Conservation (phyloP, 176 grass and related monocot species). For the Hyparrhenia diplandra region DNA sequence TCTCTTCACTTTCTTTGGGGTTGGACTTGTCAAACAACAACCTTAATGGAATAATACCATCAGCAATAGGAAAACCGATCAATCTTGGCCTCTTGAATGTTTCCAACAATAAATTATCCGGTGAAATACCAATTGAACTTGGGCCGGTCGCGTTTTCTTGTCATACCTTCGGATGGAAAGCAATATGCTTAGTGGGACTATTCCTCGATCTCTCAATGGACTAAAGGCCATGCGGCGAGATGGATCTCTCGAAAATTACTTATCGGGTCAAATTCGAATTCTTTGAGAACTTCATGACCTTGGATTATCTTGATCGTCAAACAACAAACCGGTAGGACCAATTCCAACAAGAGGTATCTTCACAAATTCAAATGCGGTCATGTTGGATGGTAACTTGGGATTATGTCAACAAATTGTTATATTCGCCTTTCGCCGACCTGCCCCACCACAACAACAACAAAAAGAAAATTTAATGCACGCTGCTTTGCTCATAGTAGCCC, state of each 20-base stretch:
- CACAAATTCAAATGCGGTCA: not conserved
- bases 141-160: not conserved
- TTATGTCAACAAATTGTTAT: not conserved
- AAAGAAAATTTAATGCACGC: not conserved
- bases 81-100: not conserved
- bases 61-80: not conserved
- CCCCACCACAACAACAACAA: not conserved
- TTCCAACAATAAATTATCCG: slow-evolving; percentile 30
- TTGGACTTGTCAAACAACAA: slow-evolving; percentile 20
- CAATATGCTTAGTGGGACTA: slow-evolving; percentile 1
- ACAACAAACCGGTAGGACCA: not conserved
- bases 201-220: not conserved
- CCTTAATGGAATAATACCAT: not conserved
- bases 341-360: not conserved
- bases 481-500: not conserved
- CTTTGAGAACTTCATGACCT: not conserved
- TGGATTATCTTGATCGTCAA: not conserved
- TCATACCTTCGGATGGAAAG: slow-evolving; percentile 10
- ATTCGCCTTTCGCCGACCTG: not conserved
- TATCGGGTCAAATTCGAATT: not conserved
- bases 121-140: not conserved
- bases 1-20: slow-evolving; percentile 9
- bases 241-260: not conserved
- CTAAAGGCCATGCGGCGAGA: not conserved
- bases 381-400: not conserved